Base-by-base conservation (phyloP, 2,329 filamentous ascomycete genomes). In the Cordyceps pruinosa region DNA sequence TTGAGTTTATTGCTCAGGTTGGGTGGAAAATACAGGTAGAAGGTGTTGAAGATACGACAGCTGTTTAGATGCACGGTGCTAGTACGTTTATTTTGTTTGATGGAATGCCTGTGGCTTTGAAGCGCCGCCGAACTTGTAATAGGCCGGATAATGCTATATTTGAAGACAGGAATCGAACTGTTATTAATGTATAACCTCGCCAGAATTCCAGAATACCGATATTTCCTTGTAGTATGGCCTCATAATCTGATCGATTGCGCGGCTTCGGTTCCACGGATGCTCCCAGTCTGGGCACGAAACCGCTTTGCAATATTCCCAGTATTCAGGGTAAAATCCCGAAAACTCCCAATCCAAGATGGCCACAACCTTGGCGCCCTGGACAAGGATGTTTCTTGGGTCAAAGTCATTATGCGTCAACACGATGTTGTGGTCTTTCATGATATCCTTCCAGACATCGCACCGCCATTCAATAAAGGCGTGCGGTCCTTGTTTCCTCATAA, bases 271-370 rank as follows among this genome's bases (percentile, higher is more conserved):
- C 49, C 49, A 62, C 12, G 46, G 34, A 49, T 47, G 49, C 32
- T 56, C 48, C 59, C 55, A 58, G 30, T 25, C 32, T 26, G 47
- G 47, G 15, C 30, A 12, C 47, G 47, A 49, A 2, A 49, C 47
- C 47, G 57, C 34, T 41, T 58, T 58, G 44, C 57, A 58, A 28
- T 55, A 58, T 26, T 58, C 57, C 57, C 50, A 58, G 42, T 55
- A 58, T 26, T 55, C 49, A 21, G 57, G 57, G 41, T 58, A 55
- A 21, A 45, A 58, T 13, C 57, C 57, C 1, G 57, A 55, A 44
- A 55, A 52, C 41, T 58, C 30, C 57, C 57, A 55, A 45, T 58
- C 57, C 46, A 58, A 49, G 15, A 54, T 52, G n/a, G 69, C 73
- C 35, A 58, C 35, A 23, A 55, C 28, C 5, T 46, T 46, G 8